Evolutionary conservation across 2,329 filamentous ascomycete species (phyloP), one percentile per base, ranked within the genome.

Genomic region (Ophiostoma pallidulum): DNA sequence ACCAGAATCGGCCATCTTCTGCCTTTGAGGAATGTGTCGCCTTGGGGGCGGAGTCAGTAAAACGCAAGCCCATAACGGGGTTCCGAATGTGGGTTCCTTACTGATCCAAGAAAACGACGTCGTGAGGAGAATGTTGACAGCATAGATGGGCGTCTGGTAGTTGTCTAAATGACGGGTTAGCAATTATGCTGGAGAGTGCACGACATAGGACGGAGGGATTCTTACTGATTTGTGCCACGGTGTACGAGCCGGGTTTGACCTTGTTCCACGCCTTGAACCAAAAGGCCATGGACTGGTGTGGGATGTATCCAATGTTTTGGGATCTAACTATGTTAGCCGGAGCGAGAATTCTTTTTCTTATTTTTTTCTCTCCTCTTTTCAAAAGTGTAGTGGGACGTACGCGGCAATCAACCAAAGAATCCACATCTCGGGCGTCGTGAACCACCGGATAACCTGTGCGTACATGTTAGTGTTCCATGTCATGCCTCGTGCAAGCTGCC

Each of bases 201-300:
- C n/a, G n/a, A n/a, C n/a, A 3, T 13, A 16, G 18, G 16, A 22
- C n/a, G 33, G 33, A 16, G 14, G 35, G 18, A 16, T 3, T 6
- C 39, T 4, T 35, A 49, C 46, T 51, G 24, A 53, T 53, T 20
- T 53, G 42, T 2, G 45, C 29, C 3, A 53, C 51, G 3, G 49
- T 51, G 33, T 49, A 53, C 3, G 49, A 49, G 6, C 22, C 26
- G 1, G 49, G 49, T 32, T 37, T 43, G 29, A 49, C 41, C 19
- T 47, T 51, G 40, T 51, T 53, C 51, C 51, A 53, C 1, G 49
- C 51, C 40, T 53, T 53, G 18, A 53, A 40, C 51, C 51, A 53
- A 26, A 47, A 53, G 1, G 49, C 47, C 49, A 53, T 53, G 4
- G 51, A 47, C 41, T 51, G 49, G 41, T 44, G 29, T 13, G 41